Percentiles rank a stretch among this genome's conserved stretches.
phyloP scores from a whole-genome alignment of 1,139 yeast genomes.

The Nakaseomyces bracarensis region DNA sequence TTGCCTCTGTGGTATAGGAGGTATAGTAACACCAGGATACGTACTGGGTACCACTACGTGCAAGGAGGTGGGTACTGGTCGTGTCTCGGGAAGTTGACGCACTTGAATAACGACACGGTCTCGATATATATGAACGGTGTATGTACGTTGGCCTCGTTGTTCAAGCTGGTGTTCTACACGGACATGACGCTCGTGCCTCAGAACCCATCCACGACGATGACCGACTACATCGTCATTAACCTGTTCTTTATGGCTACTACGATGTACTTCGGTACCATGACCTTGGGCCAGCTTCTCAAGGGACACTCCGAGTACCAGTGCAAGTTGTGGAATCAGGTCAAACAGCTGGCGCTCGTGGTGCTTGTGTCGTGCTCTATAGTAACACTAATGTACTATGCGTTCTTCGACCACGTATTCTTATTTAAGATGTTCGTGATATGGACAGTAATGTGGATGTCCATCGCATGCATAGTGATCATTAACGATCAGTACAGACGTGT shows the following conservation, averaged over 20 bases:
- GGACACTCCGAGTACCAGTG: constrained; percentile 11
- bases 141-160: constrained; percentile 9
- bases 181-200: constrained; percentile 15
- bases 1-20: constrained; percentile 4
- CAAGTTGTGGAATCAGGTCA: constrained; percentile 12
- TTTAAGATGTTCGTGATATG: constrained; percentile 35
- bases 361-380: constrained; percentile 12
- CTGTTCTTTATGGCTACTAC: constrained; percentile 10
- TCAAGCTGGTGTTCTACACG: constrained; percentile 13
- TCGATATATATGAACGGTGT: constrained; percentile 2
- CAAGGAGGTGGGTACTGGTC: background rate
- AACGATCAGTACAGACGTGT: constrained; percentile 1
- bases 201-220: constrained; percentile 17
- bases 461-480: constrained; percentile 34
- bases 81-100: constrained; percentile 1
- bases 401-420: constrained; percentile 42
- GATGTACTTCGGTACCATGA: constrained; percentile 45
- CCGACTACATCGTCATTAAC: constrained; percentile 17
- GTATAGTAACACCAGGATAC: background rate
- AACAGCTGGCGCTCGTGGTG: constrained; percentile 10
- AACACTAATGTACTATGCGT: constrained; percentile 49
- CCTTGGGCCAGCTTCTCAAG: constrained; percentile 12
- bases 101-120: background rate
- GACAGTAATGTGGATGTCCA: background rate
- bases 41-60: constrained; percentile 1